Base-by-base conservation (phyloP, 1,284 basidiomycete species). In the Austropuccinia psidii region DNA sequence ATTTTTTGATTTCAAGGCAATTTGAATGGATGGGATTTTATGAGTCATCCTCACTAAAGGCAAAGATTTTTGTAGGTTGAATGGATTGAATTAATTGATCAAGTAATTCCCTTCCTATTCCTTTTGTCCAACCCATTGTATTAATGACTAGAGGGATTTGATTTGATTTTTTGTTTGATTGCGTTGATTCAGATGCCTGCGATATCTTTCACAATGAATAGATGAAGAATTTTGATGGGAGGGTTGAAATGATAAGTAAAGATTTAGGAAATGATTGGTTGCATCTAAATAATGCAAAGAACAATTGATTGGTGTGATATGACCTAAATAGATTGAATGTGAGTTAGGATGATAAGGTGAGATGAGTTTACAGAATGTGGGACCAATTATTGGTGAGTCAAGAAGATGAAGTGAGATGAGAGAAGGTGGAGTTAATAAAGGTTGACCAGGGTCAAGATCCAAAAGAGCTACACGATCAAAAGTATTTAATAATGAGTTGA, bases 401-500 rank as follows among this genome's bases (percentile, higher is more conserved):
- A 73, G 29, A 17, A 65, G 4, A 33, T 64, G 47, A 5, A 73
- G 33, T 55, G 70, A 73, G 49, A 73, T 9, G 11, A 73, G 35
- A 0, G 70, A 54, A 21, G 70, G 70, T n/a, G 70, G 61, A 3
- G 70, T 73, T 8, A 73, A 52, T 0, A 73, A 27, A 21, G 70
- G 70, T 65, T 73, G 70, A 9, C 70, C 70, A n/a, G 61, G 70
- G 37, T 73, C 70, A 29, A 73, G 37, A 37, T 73, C 70, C 24
- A 73, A 37, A 7, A 73, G n/a, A 13, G 70, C 70, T 7, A 73
- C 61, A 4, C 19, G n/a, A 57, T 65, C 19, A 47, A 57, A 73
- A 2, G 33, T 45, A 35, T 55, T 31, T 7, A 73, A 27, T 21
- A 73, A 43, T 5, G 49, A 33, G 39, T 73, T 73, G 60, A 73